These are phyloP conservation scores for Chlorociboria aeruginascens DNA, from an alignment of 495 filamentous ascomycete species.

Conservation along the genomic window DNA sequence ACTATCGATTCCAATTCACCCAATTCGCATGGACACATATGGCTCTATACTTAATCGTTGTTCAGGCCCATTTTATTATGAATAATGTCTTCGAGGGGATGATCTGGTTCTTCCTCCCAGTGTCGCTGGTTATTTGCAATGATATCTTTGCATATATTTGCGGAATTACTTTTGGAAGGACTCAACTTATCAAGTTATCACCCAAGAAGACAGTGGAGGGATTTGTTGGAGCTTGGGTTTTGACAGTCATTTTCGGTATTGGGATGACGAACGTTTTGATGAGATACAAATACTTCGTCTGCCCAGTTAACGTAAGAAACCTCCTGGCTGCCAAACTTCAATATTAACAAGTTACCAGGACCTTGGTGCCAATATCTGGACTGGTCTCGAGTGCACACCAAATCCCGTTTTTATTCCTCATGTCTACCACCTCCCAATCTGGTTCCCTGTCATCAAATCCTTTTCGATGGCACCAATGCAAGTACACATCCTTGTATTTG, in stretches of 20 bases:
- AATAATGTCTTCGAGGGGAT: slow-evolving; percentile 99
- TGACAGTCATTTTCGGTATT: slow-evolving; percentile 78
- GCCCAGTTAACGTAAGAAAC: slow-evolving; percentile 67
- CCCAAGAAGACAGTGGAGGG: slow-evolving; percentile 99
- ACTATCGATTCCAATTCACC: slow-evolving; percentile 96
- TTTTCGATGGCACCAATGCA: slow-evolving; percentile 78
- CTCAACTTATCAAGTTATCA: slow-evolving; percentile 93
- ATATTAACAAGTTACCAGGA: slow-evolving; percentile 34
- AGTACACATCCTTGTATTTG: slow-evolving; percentile 83
- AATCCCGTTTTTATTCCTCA: slow-evolving; percentile 85
- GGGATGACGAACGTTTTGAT: slow-evolving; percentile 78
- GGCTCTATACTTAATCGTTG: slow-evolving; percentile 94
- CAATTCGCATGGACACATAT: slow-evolving; percentile 99
- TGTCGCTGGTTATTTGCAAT: slow-evolving; percentile 90
- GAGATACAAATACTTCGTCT: slow-evolving; percentile 95
- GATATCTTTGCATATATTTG: slow-evolving; percentile 98
- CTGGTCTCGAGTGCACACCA: slow-evolving; percentile 81
- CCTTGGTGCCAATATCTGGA: slow-evolving; percentile 83
- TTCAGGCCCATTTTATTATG: slow-evolving; percentile 99
- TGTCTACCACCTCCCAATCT: slow-evolving; percentile 67
- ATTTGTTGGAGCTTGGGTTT: slow-evolving; percentile 93
- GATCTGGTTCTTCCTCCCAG: slow-evolving; percentile 99
- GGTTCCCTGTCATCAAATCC: slow-evolving; percentile 45
- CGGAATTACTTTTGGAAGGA: slow-evolving; percentile 92
- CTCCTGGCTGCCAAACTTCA: background rate